Conservation (phyloP, 495 filamentous ascomycete species). For the Penicillium antarcticum region DNA sequence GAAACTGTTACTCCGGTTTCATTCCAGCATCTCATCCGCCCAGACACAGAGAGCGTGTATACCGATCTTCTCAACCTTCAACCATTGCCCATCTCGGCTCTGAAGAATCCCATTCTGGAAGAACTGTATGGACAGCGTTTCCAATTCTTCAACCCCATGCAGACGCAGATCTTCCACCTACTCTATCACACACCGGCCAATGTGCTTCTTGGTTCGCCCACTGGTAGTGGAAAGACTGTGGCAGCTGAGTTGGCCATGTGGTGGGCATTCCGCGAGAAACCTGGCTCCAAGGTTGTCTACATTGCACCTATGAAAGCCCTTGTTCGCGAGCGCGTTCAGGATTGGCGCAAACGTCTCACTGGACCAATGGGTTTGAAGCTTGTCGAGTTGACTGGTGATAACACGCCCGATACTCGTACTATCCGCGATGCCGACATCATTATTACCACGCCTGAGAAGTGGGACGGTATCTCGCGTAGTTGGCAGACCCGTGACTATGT, state of each 20-base stretch:
- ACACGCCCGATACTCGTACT: constrained; percentile 92
- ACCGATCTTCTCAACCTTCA: constrained; percentile 91
- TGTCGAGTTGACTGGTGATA: constrained; percentile 96
- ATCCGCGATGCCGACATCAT: constrained; percentile 97
- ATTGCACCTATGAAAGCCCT: constrained; percentile 99
- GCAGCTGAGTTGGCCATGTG: constrained; percentile 98
- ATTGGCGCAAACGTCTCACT: constrained; percentile 87
- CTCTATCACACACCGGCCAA: constrained; percentile 90
- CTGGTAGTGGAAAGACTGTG: constrained; percentile 95
- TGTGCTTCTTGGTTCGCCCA: constrained; percentile 93
- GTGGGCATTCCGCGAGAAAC: constrained; percentile 97
- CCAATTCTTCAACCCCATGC: constrained; percentile 98
- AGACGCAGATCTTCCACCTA: constrained; percentile 95
- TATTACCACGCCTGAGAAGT: constrained; percentile 97
- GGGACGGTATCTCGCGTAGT: constrained; percentile 97
- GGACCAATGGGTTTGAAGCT: constrained; percentile 81
- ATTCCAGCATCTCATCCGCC: constrained; percentile 95
- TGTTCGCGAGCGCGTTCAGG: constrained; percentile 92
- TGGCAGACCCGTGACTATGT: constrained; percentile 98
- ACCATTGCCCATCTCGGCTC: constrained; percentile 79
- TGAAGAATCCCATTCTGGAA: constrained; percentile 84
- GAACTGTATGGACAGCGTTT: constrained; percentile 87
- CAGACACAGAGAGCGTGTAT: constrained; percentile 95
- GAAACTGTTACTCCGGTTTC: constrained; percentile 93
- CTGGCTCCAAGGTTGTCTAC: constrained; percentile 96